Evolutionary conservation across 352 stramenopile genomes (phyloP), one percentile per base, ranked within the genome.

Genomic region (Phytophthora pseudosyringae): DNA sequence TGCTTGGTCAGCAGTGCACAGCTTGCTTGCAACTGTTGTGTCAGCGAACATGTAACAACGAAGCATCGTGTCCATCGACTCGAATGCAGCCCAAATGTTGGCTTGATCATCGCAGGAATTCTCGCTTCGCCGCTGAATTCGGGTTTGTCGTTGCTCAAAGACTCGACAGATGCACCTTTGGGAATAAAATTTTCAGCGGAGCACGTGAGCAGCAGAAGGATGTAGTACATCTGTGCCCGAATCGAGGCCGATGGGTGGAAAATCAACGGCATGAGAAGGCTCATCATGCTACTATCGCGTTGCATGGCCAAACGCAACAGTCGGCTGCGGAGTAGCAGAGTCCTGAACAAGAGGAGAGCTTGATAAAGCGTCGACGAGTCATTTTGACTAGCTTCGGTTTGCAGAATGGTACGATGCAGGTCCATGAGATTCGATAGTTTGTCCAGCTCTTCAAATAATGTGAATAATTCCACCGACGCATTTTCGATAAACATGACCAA

Each of bases 181-280:
- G 54, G 57, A 11, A 74, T 50, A 53, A 86, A 81, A 61, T 68
- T 77, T 16, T 93, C 83, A 9, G 40, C 15, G 1, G 74, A 75
- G 50, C 83, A 89, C 10, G 80, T 86, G 41, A 93, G 48, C 26
- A 86, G 44, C 16, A 93, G 40, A 15, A 90, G 15, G 31, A 90
- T 72, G 41, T 84, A 86, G 64, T 83, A 93, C 69, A 88, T 75
- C 31, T 81, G 67, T 33, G 78, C 69, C 13, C 83, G 83, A 55
- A 91, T 72, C 0, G 21, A 66, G 3, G 67, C 40, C 0, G 60
- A 67, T 7, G 64, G 7, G 41, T 88, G 73, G 35, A 87, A 90
- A 28, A 83, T 54, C n/a, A 78, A 69, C 13, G 75, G 55, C 11
- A 76, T 46, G 3, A 86, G 12, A 43, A 74, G 29, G 1, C 47